Base-by-base conservation (phyloP, 23 red algal species). In the Chondrus crispus region DNA sequence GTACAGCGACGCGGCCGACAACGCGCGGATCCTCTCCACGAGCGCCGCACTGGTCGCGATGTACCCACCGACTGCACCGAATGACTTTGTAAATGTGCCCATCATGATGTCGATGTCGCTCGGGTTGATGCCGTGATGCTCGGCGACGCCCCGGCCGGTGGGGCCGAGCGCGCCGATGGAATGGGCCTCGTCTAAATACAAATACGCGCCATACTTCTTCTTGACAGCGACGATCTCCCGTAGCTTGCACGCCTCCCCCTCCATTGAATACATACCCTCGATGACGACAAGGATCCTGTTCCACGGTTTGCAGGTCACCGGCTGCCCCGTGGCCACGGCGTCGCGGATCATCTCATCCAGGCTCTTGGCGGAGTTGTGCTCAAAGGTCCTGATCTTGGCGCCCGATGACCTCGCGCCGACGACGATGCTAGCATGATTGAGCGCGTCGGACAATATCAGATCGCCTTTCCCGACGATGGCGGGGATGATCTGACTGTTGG, bases 261-360 rank as follows among this genome's bases (percentile, higher is more conserved):
- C 97, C 97, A 99, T 99, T 19, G 97, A 99, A 85, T 99, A 99
- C 84, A 99, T 96, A 20, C 97, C 97, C 74, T 99, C 97, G 5
- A 99, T 94, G 5, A 99, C 85, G 35, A 99, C 92, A 54, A 99
- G 81, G 55, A 99, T 96, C 24, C 89, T 92, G 41, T 74, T 90
- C 97, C 97, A 99, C 41, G 94, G 97, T 13, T 53, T 62, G 53
- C 91, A 88, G 3, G 83, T 88, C 10, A 46, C 32, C 43, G 97
- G 97, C 72, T 99, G 93, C 3, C 97, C 97, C 5, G 81, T 69
- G 10, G 87, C 97, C 46, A 99, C 96, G 22, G 94, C 80, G 16
- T 87, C 72, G 11, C 91, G 84, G 37, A 99, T 85, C 38, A 77
- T 83, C 4, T 42, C 62, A 77, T 96, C 97, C 47, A 99, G 84